Percentiles rank a stretch among this genome's conserved stretches.
phyloP scores from a whole-genome alignment of 2,329 filamentous ascomycete species.

The Triangularia setosa region DNA sequence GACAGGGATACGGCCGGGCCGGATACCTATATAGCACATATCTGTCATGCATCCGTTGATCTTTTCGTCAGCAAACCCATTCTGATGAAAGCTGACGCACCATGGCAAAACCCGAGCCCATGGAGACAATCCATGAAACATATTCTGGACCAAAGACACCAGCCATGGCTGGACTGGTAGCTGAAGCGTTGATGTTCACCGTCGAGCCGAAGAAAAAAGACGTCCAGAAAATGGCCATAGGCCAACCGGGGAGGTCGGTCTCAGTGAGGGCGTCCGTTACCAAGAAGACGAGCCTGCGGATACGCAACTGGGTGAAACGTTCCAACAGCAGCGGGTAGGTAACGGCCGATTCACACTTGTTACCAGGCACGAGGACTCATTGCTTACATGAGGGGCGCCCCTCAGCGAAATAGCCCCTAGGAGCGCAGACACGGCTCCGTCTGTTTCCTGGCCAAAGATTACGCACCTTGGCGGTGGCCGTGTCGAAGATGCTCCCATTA shows the following conservation, averaged over 20 bases:
- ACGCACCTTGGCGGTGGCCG: slow-evolving; percentile 4
- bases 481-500: background rate
- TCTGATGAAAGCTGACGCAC: background rate
- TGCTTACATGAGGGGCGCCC: background rate
- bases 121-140: slow-evolving; percentile 4
- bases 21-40: background rate
- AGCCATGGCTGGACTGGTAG: background rate
- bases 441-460: background rate
- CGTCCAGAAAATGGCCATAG: background rate
- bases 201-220: background rate
- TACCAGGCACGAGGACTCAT: background rate
- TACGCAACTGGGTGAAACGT: background rate
- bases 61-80: no score
- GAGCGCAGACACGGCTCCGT: background rate
- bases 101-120: background rate
- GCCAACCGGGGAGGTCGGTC: background rate
- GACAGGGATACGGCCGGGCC: no score
- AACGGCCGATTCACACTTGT: background rate
- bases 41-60: no score
- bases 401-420: background rate
- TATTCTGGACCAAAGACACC: background rate
- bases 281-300: background rate
- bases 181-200: slow-evolving; percentile 5
- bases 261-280: background rate
- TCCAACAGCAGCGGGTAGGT: slow-evolving; percentile 7